These are phyloP conservation scores for Pachyrhizus erosus DNA, from an alignment of 306 rosid genomes.

Conservation along the genomic window DNA sequence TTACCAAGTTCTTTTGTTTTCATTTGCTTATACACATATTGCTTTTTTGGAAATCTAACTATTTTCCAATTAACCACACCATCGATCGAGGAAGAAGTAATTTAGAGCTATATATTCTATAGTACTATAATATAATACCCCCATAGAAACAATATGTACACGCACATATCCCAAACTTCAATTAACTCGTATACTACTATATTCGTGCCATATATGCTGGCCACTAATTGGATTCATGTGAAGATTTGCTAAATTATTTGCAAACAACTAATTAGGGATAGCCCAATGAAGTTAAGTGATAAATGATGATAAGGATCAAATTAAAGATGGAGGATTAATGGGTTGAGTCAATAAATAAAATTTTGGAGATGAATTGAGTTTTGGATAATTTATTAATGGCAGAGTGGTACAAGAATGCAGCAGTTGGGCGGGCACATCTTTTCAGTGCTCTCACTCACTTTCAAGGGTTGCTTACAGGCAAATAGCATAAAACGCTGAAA, in stretches of 20 bases:
- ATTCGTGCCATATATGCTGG: no score
- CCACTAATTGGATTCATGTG: no score
- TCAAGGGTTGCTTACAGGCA: constrained; percentile 39
- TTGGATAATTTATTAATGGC: background rate
- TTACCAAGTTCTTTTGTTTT: background rate
- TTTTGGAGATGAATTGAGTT: background rate
- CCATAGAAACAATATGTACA: no score
- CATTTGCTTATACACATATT: background rate
- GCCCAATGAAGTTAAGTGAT: background rate
- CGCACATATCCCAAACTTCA: background rate
- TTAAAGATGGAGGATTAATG: background rate
- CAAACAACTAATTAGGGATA: background rate
- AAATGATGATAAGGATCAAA: no score
- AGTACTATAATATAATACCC: no score
- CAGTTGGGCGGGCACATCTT: constrained; percentile 10
- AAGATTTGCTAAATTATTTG: no score
- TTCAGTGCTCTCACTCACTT: constrained; percentile 45
- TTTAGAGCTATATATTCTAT: no score
- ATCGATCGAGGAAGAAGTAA: background rate
- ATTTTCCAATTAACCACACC: background rate
- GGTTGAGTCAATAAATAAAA: background rate
- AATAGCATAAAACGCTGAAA: constrained; percentile 48
- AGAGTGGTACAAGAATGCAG: background rate
- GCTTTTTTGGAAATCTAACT: background rate
- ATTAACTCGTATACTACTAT: no score